Evolutionary conservation across 2,329 filamentous ascomycete genomes (phyloP).

Genomic region (Diaporthe vaccinii): DNA sequence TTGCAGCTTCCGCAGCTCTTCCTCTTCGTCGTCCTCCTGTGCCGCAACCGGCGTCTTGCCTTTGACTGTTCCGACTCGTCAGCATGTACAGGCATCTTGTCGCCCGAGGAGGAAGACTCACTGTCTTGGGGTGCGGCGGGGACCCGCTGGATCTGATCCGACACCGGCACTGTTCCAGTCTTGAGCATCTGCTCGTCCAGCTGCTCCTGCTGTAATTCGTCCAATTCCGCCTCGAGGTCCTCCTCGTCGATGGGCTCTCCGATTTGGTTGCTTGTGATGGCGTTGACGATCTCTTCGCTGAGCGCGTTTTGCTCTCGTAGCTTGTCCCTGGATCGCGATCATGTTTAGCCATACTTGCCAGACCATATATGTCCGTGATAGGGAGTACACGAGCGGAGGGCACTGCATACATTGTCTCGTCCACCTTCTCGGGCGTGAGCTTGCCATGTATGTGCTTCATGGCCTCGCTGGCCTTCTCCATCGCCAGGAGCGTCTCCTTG

Average conservation of each 20-base stretch:
- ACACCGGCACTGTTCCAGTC: constrained; percentile 86
- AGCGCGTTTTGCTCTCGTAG: constrained; percentile 92
- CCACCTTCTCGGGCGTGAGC: constrained; percentile 93
- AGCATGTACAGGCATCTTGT: neutral
- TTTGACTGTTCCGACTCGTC: constrained; percentile 57
- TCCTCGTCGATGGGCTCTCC: constrained; percentile 84
- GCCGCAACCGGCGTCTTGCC: constrained; percentile 60
- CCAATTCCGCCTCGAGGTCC: constrained; percentile 88
- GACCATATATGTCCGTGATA: constrained; percentile 31
- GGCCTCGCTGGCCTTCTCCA: constrained; percentile 90
- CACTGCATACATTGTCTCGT: constrained; percentile 86
- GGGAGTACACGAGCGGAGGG: constrained; percentile 11
- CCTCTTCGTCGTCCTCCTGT: constrained; percentile 95
- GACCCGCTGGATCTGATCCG: constrained; percentile 82
- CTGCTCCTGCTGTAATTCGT: constrained; percentile 88
- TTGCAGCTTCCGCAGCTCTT: constrained; percentile 91
- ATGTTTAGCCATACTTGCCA: constrained; percentile 47
- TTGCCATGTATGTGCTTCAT: constrained; percentile 95
- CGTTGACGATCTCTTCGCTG: constrained; percentile 91
- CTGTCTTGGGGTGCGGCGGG: constrained; percentile 82
- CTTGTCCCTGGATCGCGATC: constrained; percentile 75
- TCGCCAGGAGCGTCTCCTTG: constrained; percentile 92
- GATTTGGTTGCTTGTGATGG: constrained; percentile 80
- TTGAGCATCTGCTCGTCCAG: constrained; percentile 95
- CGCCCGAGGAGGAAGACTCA: constrained; percentile 63